Percentiles rank a stretch among this genome's conserved stretches.
phyloP scores from a whole-genome alignment of 2,329 filamentous ascomycete genomes.

The Mycosphaerella sp. region DNA sequence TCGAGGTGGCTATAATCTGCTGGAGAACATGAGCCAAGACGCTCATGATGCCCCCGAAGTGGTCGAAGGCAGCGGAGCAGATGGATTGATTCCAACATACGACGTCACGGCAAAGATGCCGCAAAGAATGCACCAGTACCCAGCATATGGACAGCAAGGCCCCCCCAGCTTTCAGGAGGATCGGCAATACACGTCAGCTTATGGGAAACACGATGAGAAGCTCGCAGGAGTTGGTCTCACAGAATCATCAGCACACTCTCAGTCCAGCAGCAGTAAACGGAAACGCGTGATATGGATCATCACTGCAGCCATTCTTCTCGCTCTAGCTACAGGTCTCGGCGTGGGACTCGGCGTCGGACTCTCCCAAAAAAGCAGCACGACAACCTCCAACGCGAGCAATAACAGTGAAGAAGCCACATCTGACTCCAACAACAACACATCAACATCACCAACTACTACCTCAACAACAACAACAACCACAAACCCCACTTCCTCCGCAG shows the following conservation, averaged over 20 bases:
- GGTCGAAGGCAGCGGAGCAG: slow-evolving; percentile 3
- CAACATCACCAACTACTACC: neutral
- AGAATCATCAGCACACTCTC: neutral
- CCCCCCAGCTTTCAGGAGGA: neutral
- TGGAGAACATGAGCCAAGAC: neutral
- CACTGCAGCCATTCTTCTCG: slow-evolving; percentile 2
- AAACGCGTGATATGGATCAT: slow-evolving; percentile 10
- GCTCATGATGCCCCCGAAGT: slow-evolving; percentile 4
- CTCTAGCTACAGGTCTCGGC: slow-evolving; percentile 10
- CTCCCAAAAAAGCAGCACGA: slow-evolving; percentile 2
- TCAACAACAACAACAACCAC: neutral
- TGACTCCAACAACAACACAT: neutral
- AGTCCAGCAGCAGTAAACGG: neutral
- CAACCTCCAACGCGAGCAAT: neutral
- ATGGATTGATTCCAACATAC: slow-evolving; percentile 5
- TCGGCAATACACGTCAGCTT: neutral
- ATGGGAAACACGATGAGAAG: slow-evolving; percentile 1
- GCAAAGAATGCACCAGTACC: neutral
- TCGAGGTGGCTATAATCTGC: slow-evolving; percentile 2
- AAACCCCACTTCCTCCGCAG: slow-evolving; percentile 4
- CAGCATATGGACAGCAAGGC: neutral
- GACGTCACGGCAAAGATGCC: neutral
- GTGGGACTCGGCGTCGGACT: slow-evolving; percentile 10
- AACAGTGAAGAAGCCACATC: too few relatives aligned
- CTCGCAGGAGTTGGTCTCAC: neutral